A percentile compares a stretch with the other conserved stretches of the same genome.
These are phyloP conservation scores for Fusarium sp. DNA, from an alignment of 2,329 filamentous ascomycete species.

Conservation along the genomic window DNA sequence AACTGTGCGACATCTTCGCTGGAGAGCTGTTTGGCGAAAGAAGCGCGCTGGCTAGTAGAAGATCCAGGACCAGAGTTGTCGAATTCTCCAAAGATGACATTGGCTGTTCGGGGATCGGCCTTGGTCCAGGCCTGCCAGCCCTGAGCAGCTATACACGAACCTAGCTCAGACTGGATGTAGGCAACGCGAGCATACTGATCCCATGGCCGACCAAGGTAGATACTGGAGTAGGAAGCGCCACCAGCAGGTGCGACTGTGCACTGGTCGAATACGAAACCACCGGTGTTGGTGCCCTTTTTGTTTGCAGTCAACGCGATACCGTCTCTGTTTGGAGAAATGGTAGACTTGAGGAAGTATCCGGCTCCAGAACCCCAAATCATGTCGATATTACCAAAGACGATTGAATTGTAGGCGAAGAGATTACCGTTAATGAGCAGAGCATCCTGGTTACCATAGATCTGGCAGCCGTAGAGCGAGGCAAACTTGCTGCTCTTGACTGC, in stretches of 20 bases:
- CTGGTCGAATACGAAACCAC: slow-evolving; percentile 52
- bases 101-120: slow-evolving; percentile 34
- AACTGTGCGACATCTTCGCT: slow-evolving; percentile 23
- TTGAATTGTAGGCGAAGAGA: slow-evolving; percentile 57
- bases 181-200: slow-evolving; percentile 40
- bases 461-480: slow-evolving; percentile 55
- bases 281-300: slow-evolving; percentile 54
- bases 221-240: slow-evolving; percentile 38
- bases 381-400: slow-evolving; percentile 57
- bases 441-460: slow-evolving; percentile 62
- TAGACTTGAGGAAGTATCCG: slow-evolving; percentile 56
- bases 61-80: slow-evolving; percentile 37
- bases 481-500: slow-evolving; percentile 54
- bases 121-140: slow-evolving; percentile 42
- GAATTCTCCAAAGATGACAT: slow-evolving; percentile 38
- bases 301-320: slow-evolving; percentile 48
- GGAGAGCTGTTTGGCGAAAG: slow-evolving; percentile 35
- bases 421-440: slow-evolving; percentile 60
- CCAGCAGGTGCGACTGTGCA: slow-evolving; percentile 47
- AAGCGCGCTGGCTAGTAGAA: slow-evolving; percentile 32
- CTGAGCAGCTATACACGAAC: slow-evolving; percentile 14
- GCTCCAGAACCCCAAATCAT: slow-evolving; percentile 58
- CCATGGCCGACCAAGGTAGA: slow-evolving; percentile 41
- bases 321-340: slow-evolving; percentile 48
- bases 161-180: slow-evolving; percentile 36